These are phyloP conservation scores for Kazachstania sp. DNA, from an alignment of 1,139 yeast species.

Conservation along the genomic window DNA sequence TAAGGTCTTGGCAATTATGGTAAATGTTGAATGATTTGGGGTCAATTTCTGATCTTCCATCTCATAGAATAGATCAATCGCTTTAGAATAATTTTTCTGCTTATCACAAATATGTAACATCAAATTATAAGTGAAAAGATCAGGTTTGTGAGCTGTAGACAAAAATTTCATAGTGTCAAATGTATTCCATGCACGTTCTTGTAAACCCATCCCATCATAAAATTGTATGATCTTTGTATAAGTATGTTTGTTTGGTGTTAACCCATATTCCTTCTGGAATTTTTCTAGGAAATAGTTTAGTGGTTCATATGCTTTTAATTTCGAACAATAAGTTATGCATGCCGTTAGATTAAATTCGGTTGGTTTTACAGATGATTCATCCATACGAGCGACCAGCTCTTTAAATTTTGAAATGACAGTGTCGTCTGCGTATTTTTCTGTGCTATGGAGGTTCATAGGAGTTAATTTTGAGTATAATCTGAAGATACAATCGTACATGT, in stretches of 20 bases:
- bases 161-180: constrained; percentile 84
- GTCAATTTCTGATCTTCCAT: constrained; percentile 41
- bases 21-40: constrained; percentile 46
- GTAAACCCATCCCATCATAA: constrained; percentile 49
- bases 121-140: constrained; percentile 56
- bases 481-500: constrained; percentile 41
- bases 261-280: constrained; percentile 28
- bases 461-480: constrained; percentile 27
- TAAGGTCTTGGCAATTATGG: constrained; percentile 57
- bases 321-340: constrained; percentile 35
- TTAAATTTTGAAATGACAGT: constrained; percentile 30
- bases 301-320: constrained; percentile 35
- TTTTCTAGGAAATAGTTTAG: constrained; percentile 38
- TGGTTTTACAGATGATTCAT: constrained; percentile 27
- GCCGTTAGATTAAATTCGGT: constrained; percentile 25
- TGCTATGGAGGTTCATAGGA: constrained; percentile 15
- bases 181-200: constrained; percentile 56
- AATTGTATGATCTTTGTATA: constrained; percentile 61
- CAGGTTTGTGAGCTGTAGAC: constrained; percentile 57
- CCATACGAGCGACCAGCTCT: constrained; percentile 34
- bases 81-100: constrained; percentile 57
- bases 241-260: constrained; percentile 49
- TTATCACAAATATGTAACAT: constrained; percentile 60
- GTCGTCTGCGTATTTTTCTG: constrained; percentile 25
- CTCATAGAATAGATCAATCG: constrained; percentile 68